These are phyloP conservation scores for Populus hybrid DNA, from an alignment of 441 rosid species.

Conservation along the genomic window DNA sequence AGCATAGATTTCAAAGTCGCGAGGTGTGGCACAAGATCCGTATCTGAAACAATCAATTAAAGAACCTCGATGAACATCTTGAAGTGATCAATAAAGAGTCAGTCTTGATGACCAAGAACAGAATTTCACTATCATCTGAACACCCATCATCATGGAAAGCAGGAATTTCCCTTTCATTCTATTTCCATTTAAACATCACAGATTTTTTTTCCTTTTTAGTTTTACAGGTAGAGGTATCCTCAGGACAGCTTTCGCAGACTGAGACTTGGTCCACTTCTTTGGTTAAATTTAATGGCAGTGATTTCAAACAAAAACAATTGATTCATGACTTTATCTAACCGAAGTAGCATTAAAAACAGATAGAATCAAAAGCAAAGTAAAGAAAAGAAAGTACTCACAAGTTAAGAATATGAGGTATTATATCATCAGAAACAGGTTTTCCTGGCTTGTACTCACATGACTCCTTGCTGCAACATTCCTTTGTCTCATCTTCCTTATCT, in stretches of 20 bases:
- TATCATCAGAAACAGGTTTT: constrained; percentile 35
- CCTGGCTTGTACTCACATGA: constrained; percentile 33
- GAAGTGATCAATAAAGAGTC: background rate
- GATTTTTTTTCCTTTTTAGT: too few relatives aligned
- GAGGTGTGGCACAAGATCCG: constrained; percentile 56
- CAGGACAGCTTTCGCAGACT: too few relatives aligned
- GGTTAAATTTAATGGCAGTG: too few relatives aligned
- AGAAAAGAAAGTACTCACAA: constrained; percentile 38
- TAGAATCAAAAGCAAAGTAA: background rate
- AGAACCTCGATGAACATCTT: background rate
- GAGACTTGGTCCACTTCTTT: too few relatives aligned
- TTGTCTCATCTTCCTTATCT: constrained; percentile 25
- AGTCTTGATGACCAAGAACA: background rate
- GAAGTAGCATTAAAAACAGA: background rate
- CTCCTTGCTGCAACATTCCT: constrained; percentile 42
- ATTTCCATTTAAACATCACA: background rate
- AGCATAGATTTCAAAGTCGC: constrained; percentile 75
- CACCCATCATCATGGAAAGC: background rate
- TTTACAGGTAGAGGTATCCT: too few relatives aligned
- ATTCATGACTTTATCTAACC: background rate
- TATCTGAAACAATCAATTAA: constrained; percentile 45
- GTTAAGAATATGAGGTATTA: constrained; percentile 77
- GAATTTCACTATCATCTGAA: background rate
- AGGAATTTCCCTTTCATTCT: background rate
- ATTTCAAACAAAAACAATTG: background rate